Base-by-base conservation (phyloP, 1,139 yeast genomes). In the Debaryomyces udenii region DNA sequence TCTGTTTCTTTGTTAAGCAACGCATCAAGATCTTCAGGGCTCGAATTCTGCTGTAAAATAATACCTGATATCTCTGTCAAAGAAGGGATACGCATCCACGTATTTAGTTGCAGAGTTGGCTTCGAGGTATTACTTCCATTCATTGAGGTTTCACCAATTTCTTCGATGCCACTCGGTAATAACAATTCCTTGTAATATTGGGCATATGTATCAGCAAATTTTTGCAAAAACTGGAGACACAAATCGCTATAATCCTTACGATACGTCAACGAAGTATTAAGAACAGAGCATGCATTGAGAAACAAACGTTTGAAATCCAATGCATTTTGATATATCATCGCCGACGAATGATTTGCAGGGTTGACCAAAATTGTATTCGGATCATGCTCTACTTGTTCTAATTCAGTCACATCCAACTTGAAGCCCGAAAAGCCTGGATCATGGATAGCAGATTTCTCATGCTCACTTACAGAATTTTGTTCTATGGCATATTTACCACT, bases 211-310 rank as follows among this genome's bases (percentile, higher is more conserved):
- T 48, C 46, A 3, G 66, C 52, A 48, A 73, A 73, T 35, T 56
- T 58, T 22, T 58, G 52, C 41, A 73, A 53, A 37, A 68, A 59
- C 20, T 52, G 53, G 43, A 81, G 59, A 5, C 78, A 70, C 9
- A 77, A 61, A 17, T 65, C 63, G 27, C 79, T 74, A 52, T 78
- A 78, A 14, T 78, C 80, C 26, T 66, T 63, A 46, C 86, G 68
- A 52, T 73, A 83, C 20, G 73, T 67, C 36, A 81, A 64, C 0
- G 89, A 77, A 1, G 91, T 82, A 55, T 83, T 84, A 46, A 85
- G 64, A 1, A 78, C 67, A 39, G 73, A 69, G 46, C 87, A 76
- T 6, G 81, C 58, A 41, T 73, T 72, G 42, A 66, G 64, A 46
- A 83, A 74, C 33, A 83, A 66, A 17, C 62, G 58, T 48, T 78